Percentiles rank a stretch among this genome's conserved stretches.
Conservation (phyloP, 1,284 basidiomycete species). For the Rhizoctonia solani region DNA sequence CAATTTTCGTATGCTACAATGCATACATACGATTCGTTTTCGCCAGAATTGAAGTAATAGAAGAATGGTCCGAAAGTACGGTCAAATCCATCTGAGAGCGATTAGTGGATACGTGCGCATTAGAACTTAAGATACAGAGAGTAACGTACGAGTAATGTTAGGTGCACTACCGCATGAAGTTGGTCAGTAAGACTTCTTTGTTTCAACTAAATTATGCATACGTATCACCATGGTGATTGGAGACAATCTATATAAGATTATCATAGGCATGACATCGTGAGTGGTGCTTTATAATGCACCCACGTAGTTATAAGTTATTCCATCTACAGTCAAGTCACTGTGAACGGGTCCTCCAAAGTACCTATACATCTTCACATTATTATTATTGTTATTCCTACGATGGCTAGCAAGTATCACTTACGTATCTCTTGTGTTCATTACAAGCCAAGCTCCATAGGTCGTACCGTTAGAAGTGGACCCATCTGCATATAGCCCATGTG, state of each 20-base stretch:
- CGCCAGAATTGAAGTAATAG: conserved; percentile 21
- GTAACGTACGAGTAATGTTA: conserved; percentile 12
- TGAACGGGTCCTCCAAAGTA: conserved; percentile 23
- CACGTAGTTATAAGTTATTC: conserved; percentile 30
- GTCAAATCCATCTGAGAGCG: conserved; percentile 8
- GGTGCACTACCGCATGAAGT: neutral
- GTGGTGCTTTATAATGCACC: neutral
- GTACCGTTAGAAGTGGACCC: conserved; percentile 40
- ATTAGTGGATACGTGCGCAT: neutral
- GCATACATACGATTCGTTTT: conserved; percentile 14
- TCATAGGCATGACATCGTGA: neutral
- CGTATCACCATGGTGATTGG: conserved; percentile 29
- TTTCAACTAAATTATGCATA: neutral
- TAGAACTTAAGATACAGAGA: neutral
- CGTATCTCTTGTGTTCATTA: conserved; percentile 43
- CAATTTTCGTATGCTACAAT: neutral
- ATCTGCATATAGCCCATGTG: conserved; percentile 44
- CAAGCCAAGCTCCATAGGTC: conserved; percentile 43
- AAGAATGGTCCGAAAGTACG: conserved; percentile 25
- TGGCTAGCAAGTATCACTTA: conserved; percentile 30
- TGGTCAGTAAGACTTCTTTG: neutral
- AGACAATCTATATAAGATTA: conserved; percentile 13
- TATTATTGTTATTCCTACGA: too few species aligned
- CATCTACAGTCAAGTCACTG: conserved; percentile 28
- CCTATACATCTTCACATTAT: neutral